Conservation (phyloP, 768 basidiomycete species). For the Lentinula aciculospora region DNA sequence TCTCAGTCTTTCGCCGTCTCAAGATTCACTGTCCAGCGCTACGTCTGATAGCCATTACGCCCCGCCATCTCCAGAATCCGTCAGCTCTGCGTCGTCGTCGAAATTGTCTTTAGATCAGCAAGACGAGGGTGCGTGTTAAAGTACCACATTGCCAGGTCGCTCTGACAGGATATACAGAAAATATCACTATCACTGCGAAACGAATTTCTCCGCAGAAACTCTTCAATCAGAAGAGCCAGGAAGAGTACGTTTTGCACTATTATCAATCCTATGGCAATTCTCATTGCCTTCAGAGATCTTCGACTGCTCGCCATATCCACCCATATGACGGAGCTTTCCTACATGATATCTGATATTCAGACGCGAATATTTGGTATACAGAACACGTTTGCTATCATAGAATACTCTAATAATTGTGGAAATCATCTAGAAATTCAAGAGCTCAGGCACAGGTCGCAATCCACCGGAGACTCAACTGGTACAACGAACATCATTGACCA, state of each 20-base stretch:
- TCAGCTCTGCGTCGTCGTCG: slow-evolving; percentile 45
- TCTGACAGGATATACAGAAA: slow-evolving; percentile 41
- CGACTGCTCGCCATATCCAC: slow-evolving; percentile 74
- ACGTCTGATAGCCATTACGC: slow-evolving; percentile 27
- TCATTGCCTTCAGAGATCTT: slow-evolving; percentile 50
- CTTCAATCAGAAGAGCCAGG: slow-evolving; percentile 56
- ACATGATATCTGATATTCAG: slow-evolving; percentile 84
- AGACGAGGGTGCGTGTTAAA: slow-evolving; percentile 42
- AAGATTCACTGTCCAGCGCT: slow-evolving; percentile 24
- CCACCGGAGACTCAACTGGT: slow-evolving; percentile 47
- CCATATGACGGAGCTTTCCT: slow-evolving; percentile 83
- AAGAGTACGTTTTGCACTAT: slow-evolving; percentile 44
- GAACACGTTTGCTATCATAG: neutral
- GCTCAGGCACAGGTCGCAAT: slow-evolving; percentile 80
- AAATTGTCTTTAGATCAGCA: slow-evolving; percentile 45
- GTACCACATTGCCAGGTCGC: neutral
- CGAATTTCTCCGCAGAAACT: slow-evolving; percentile 37
- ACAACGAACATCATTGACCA: slow-evolving; percentile 75
- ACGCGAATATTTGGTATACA: slow-evolving; percentile 79
- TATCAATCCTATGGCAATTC: slow-evolving; percentile 8
- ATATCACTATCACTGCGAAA: slow-evolving; percentile 63
- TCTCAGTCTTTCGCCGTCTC: slow-evolving; percentile 27
- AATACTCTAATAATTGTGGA: neutral
- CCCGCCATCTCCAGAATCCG: slow-evolving; percentile 32
- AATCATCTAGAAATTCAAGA: slow-evolving; percentile 76